These are phyloP conservation scores for Yamadazyma buinensis DNA, from an alignment of 1,139 yeast genomes.

Conservation along the genomic window DNA sequence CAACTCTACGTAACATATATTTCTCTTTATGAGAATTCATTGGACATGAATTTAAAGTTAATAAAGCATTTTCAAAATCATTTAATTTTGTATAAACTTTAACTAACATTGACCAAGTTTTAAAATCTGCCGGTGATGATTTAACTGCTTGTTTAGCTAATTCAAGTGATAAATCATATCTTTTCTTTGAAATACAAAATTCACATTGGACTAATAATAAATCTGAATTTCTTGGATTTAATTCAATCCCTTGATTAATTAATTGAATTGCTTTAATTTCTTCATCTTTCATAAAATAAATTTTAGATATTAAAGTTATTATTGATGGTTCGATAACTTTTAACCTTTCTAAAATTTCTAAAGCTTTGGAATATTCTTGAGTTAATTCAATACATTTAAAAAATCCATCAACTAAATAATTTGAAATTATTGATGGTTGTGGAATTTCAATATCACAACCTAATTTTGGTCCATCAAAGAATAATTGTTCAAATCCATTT, in stretches of 20 bases:
- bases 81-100: constrained; percentile 66
- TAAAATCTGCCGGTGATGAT: constrained; percentile 80
- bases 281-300: constrained; percentile 56
- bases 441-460: constrained; percentile 71
- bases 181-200: constrained; percentile 62
- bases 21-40: constrained; percentile 74
- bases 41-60: constrained; percentile 87
- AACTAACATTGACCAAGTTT: constrained; percentile 76
- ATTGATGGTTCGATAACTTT: constrained; percentile 47
- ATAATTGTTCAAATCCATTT: constrained; percentile 54
- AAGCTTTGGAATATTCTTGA: constrained; percentile 59
- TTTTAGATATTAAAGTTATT: constrained; percentile 52
- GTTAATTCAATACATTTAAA: constrained; percentile 62
- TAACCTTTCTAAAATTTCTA: constrained; percentile 44
- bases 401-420: constrained; percentile 76
- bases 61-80: constrained; percentile 72
- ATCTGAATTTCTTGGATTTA: constrained; percentile 61
- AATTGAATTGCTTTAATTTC: constrained; percentile 74
- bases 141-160: constrained; percentile 74
- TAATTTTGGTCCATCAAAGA: constrained; percentile 61
- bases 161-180: constrained; percentile 69
- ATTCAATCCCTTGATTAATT: constrained; percentile 57
- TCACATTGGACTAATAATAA: constrained; percentile 61
- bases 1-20: constrained; percentile 52
- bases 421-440: constrained; percentile 64